phyloP scores from a whole-genome alignment of 495 filamentous ascomycete genomes.

The Pyrenopolyporus hunteri region DNA sequence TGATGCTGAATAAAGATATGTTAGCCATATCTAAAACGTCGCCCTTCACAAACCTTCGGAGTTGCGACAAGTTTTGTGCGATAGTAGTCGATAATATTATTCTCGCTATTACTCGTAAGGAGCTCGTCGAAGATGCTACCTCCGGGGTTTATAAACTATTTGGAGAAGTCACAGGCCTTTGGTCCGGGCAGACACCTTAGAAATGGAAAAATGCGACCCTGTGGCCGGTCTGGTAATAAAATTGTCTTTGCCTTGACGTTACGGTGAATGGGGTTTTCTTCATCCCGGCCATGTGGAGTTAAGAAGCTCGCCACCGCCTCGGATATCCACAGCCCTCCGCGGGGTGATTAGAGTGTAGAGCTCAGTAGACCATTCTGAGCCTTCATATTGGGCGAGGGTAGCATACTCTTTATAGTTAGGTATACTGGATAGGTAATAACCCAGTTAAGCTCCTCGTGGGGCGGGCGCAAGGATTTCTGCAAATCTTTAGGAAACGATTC shows the following conservation, averaged over 20 bases:
- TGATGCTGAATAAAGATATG: conserved; percentile 49
- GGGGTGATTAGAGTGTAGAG: conserved; percentile 29
- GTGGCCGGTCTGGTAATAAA: conserved; percentile 41
- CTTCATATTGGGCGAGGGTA: conserved; percentile 28
- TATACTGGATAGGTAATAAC: conserved; percentile 56
- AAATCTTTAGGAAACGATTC: conserved; percentile 11
- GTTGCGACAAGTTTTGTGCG: conserved; percentile 30
- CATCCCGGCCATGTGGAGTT: conserved; percentile 37
- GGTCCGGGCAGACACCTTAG: conserved; percentile 53
- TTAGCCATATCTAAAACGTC: conserved; percentile 42
- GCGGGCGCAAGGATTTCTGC: conserved; percentile 40
- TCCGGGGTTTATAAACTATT: conserved; percentile 43
- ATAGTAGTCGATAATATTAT: conserved; percentile 46
- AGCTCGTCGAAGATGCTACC: conserved; percentile 29
- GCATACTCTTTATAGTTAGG: conserved; percentile 49
- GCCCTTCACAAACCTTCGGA: conserved; percentile 6
- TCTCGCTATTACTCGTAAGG: conserved; percentile 42
- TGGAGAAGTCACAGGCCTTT: conserved; percentile 55
- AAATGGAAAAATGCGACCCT: conserved; percentile 56
- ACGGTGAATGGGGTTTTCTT: conserved; percentile 53
- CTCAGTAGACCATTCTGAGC: conserved; percentile 46
- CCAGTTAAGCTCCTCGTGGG: conserved; percentile 51
- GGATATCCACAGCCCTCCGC: conserved; percentile 25
- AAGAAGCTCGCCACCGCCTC: conserved; percentile 43
- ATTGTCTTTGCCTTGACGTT: conserved; percentile 57